Base-by-base conservation (phyloP, 768 basidiomycete genomes). In the Erythrobasidium yunnanense region DNA sequence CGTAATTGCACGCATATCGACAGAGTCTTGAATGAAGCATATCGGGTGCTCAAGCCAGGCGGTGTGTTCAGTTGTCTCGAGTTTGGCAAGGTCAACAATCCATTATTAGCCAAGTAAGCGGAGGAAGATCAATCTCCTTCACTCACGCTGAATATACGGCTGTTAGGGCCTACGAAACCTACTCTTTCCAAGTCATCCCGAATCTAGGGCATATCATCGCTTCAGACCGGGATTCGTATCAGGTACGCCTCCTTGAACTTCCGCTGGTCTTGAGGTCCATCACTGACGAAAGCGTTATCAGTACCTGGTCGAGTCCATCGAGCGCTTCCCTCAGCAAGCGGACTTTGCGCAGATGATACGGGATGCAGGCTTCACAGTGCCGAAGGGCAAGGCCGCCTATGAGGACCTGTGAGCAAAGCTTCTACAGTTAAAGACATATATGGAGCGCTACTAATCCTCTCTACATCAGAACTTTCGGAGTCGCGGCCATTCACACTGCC, bases 291-390 rank as follows among this genome's bases (percentile, higher is more conserved):
- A n/a, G 45, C 34, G 13, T 29, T 52, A 32, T 50, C 25, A 73
- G 69, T 97, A 99, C 76, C 82, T 99, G 47, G 90, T 97, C 46
- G 95, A 99, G 76, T 95, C 91, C 11, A 97, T 99, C 72, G 86
- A 90, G 45, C 84, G 83, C 71, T 97, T 97, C 80, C 92, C 92
- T 27, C 80, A 83, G 11, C 92, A 95, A 75, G 78, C 82, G 6
- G 85, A 87, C 63, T 97, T 97, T 77, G 85, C 91, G 4, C 77
- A 83, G 70, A 87, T 97, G 91, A 88, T 93, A 71, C 76, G 81
- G 68, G 84, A 88, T 22, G 89, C 87, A 4, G 90, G 90, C 0
- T 91, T 93, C 77, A 67, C 65, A 13, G 66, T 71, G 1, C 58
- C 72, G 5, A 51, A 42, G 18, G 52, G 60, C 8, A 71, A 70